Evolutionary conservation across 1,284 basidiomycete genomes (phyloP).

Genomic region (Marasmius sp.): DNA sequence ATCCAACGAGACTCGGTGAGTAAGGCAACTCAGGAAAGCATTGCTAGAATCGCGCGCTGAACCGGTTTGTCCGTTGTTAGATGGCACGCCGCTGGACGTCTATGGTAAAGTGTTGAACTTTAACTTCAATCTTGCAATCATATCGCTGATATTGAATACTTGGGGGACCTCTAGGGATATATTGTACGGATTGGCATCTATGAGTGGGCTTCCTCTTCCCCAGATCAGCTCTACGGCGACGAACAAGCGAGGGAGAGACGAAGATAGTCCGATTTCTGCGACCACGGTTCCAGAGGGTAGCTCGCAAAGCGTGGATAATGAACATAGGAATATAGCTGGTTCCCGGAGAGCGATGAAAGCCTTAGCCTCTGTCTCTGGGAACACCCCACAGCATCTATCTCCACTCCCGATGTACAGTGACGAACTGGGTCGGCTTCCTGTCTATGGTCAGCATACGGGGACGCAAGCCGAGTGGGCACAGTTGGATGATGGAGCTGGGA

Average conservation of each 20-base stretch:
- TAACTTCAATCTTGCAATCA: not conserved
- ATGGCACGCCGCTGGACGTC: conserved; percentile 47
- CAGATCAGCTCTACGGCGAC: conserved; percentile 43
- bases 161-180: conserved; percentile 49
- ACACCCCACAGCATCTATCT: conserved; percentile 17
- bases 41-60: not conserved
- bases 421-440: not conserved
- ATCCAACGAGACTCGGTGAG: conserved; percentile 48
- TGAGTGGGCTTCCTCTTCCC: conserved; percentile 65
- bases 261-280: conserved; percentile 38
- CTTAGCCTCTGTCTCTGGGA: not conserved
- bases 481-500: not conserved
- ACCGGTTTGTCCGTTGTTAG: conserved; percentile 23
- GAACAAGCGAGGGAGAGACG: conserved; percentile 63
- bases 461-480: not conserved
- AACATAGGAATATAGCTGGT: conserved; percentile 27
- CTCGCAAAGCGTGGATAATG: not conserved
- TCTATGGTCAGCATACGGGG: not conserved
- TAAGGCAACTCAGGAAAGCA: not conserved
- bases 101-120: conserved; percentile 31
- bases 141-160: not conserved
- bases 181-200: conserved; percentile 64
- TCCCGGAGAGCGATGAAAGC: conserved; percentile 10
- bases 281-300: conserved; percentile 16
- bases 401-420: conserved; percentile 5